Evolutionary conservation across 176 grass and related monocot genomes (phyloP).

Genomic region (Oryza glumipatula): DNA sequence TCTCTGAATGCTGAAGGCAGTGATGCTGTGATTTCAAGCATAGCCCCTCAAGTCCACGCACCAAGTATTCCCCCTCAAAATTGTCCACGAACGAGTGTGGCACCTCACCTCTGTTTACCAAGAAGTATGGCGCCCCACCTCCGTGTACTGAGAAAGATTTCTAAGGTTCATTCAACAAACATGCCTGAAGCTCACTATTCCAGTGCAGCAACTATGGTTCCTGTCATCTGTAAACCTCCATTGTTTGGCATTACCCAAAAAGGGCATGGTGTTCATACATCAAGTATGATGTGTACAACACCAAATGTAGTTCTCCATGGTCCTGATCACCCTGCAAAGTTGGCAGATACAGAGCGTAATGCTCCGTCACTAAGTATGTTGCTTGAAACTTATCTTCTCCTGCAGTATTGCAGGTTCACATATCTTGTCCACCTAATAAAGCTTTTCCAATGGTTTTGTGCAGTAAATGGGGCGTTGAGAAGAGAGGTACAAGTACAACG

Average conservation of each 20-base stretch:
- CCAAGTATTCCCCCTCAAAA: not conserved
- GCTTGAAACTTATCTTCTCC: not conserved
- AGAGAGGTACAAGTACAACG: not conserved
- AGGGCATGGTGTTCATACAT: not conserved
- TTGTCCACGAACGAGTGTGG: not conserved
- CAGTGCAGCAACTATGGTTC: not conserved
- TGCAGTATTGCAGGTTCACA: not conserved
- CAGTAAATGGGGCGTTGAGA: slow-evolving; percentile 11
- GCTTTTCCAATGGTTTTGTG: not conserved
- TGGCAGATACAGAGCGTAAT: not conserved
- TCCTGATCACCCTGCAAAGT: not conserved
- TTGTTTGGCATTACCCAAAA: not conserved
- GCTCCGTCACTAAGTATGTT: slow-evolving; percentile 16
- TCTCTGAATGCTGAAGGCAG: not conserved
- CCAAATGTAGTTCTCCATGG: not conserved
- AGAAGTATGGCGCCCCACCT: slow-evolving; percentile 21
- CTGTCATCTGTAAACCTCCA: slow-evolving; percentile 1
- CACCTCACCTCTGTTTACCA: not conserved
- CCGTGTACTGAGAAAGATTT: slow-evolving; percentile 18
- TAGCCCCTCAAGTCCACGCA: slow-evolving; percentile 5
- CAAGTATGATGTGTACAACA: not conserved
- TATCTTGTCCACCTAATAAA: not conserved
- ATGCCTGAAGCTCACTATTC: slow-evolving; percentile 22
- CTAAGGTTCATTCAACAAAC: not conserved
- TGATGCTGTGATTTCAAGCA: not conserved